Base-by-base conservation (phyloP, 169 alveolate genomes). In the Eimeria praecox region DNA sequence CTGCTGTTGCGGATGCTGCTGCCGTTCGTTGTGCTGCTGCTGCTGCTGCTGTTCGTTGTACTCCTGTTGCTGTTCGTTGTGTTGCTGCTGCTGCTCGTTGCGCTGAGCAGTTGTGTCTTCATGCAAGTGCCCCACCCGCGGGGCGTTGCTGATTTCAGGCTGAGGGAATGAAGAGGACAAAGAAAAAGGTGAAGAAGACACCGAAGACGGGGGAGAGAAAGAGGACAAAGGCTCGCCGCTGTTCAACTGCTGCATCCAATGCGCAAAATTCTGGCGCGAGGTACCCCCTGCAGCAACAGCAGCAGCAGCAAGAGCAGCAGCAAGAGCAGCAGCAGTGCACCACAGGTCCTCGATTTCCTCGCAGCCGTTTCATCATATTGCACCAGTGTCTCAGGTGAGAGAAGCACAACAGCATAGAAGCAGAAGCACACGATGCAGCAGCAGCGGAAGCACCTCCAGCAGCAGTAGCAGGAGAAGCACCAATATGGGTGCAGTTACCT, bases 211-310 rank as follows among this genome's bases (percentile, higher is more conserved):
- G 20, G 62, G 22, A 40, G 62, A 24, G 18, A 86, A 56, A 35
- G 92, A 56, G 8, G 92, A 54, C n/a, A 86, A 40, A 35, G 92
- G 92, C 59, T 86, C 44, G 24, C 80, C 44, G 40, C 92, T 86
- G 56, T 46, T 35, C 92, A 86, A 62, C 78, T 86, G 92, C 92
- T 86, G 92, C 92, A 86, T 69, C 92, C 92, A 86, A 30, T 86
- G 92, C 3, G 35, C 78, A 71, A 86, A 86, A 59, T 86, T 86
- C 38, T 38, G 92, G 27, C 80, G 77, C 38, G 92, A 86, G 44
- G 92, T 86, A 22, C 92, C 92, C 42, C 92, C 92, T 86, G 80
- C 80, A 62, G 59, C 54, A 86, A 42, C 92, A 86, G 30, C 90
- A 46, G 90, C 90, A 82, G 71, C 90, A 46, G 59, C 80, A 38